These are phyloP conservation scores for Brettanomyces naardenensis DNA, from an alignment of 805 yeast genomes.

Conservation along the genomic window DNA sequence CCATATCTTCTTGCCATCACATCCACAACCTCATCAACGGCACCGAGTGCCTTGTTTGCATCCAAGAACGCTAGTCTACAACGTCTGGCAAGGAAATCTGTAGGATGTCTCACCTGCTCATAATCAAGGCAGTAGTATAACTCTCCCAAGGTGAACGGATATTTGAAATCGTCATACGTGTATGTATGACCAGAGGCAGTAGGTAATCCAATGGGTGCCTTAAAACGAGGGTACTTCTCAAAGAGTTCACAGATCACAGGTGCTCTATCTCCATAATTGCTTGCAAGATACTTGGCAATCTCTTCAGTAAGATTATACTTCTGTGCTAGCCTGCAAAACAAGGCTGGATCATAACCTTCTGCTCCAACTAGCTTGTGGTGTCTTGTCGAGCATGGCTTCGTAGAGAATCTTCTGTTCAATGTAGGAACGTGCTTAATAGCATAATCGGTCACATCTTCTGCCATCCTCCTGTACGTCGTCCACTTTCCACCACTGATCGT, in stretches of 20 bases:
- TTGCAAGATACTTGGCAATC: constrained; percentile 74
- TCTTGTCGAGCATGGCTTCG: constrained; percentile 44
- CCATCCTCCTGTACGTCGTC: constrained; percentile 98
- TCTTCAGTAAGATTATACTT: constrained; percentile 62
- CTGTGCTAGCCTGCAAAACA: constrained; percentile 74
- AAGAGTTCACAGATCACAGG: constrained; percentile 60
- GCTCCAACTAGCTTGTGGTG: constrained; percentile 65
- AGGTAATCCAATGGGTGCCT: constrained; percentile 53
- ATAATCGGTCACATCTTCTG: constrained; percentile 82
- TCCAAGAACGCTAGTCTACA: constrained; percentile 88
- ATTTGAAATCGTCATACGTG: constrained; percentile 46
- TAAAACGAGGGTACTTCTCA: constrained; percentile 43
- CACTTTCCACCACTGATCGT: constrained; percentile 97
- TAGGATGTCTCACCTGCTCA: constrained; percentile 83
- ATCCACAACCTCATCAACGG: constrained; percentile 79
- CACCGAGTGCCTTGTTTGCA: constrained; percentile 70
- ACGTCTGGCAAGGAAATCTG: constrained; percentile 89
- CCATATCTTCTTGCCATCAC: constrained; percentile 72
- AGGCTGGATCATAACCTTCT: constrained; percentile 66
- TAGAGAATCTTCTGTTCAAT: constrained; percentile 21
- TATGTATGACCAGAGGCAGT: constrained; percentile 8
- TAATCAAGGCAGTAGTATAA: constrained; percentile 70
- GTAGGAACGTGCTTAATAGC: constrained; percentile 42
- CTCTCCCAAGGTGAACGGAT: constrained; percentile 89
- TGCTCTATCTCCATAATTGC: constrained; percentile 86